Percentiles rank a stretch among this genome's conserved stretches.
Evolutionary conservation across 2,329 filamentous ascomycete species (phyloP).

Genomic region (Talaromyces sp.): DNA sequence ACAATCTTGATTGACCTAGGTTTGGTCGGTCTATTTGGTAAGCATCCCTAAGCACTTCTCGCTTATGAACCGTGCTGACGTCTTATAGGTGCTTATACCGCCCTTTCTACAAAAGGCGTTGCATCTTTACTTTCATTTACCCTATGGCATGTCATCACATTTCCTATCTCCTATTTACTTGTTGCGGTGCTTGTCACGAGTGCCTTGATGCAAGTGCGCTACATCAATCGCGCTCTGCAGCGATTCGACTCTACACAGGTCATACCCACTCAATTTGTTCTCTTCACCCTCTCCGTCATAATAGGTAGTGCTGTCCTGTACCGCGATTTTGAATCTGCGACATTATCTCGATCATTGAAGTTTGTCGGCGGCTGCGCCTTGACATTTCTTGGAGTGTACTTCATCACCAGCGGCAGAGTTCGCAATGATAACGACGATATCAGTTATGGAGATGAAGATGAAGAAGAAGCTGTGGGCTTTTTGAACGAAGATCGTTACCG

Average conservation of each 20-base stretch:
- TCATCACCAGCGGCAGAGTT: constrained; percentile 83
- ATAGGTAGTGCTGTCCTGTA: constrained; percentile 90
- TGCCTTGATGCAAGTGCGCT: constrained; percentile 94
- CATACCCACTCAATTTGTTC: constrained; percentile 94
- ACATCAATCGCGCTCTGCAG: constrained; percentile 85
- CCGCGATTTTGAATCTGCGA: constrained; percentile 86
- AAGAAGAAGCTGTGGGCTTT: constrained; percentile 53
- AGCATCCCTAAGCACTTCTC: constrained; percentile 25
- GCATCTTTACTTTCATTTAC: constrained; percentile 92
- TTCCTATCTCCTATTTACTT: constrained; percentile 87
- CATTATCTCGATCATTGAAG: constrained; percentile 68
- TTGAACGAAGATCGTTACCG: constrained; percentile 38
- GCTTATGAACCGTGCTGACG: constrained; percentile 19
- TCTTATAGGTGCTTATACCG: constrained; percentile 83
- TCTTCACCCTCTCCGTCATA: constrained; percentile 94
- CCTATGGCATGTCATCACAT: constrained; percentile 82
- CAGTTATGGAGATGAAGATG: constrained; percentile 63
- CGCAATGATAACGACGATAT: constrained; percentile 57
- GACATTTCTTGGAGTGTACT: constrained; percentile 94
- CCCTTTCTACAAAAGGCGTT: constrained; percentile 90
- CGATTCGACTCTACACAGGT: constrained; percentile 96
- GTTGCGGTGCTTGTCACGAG: constrained; percentile 74
- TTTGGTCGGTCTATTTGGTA: constrained; percentile 89
- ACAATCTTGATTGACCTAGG: constrained; percentile 90
- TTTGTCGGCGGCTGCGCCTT: constrained; percentile 87